Evolutionary conservation across 257 asterid species (phyloP).

Genomic region (Cinchona pubescens): DNA sequence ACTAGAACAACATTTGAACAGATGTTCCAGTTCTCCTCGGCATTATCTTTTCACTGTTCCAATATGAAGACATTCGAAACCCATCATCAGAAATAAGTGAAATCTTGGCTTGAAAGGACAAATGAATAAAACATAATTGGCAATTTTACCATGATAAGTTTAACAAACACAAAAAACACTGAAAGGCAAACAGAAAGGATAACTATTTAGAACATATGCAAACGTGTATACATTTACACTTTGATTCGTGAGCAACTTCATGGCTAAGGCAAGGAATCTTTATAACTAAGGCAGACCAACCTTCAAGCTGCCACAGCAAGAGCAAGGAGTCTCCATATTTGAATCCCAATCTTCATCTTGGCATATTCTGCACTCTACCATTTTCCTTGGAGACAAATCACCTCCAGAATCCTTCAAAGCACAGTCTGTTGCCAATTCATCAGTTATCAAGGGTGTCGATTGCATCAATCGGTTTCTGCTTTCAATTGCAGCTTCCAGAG

Average conservation of each 20-base stretch:
- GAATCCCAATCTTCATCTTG: conserved; percentile 86
- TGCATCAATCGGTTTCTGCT: conserved; percentile 49
- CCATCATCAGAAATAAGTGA: neutral
- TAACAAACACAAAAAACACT: neutral
- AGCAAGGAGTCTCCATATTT: conserved; percentile 91
- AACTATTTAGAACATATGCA: neutral
- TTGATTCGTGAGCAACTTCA: no score
- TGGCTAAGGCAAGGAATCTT: no score
- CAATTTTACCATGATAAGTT: neutral
- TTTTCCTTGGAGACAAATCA: conserved; percentile 53
- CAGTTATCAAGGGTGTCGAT: conserved; percentile 21
- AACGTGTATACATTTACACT: no score
- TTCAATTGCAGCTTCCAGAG: conserved; percentile 87
- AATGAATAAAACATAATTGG: neutral
- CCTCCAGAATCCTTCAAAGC: conserved; percentile 35
- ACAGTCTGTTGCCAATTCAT: conserved; percentile 34
- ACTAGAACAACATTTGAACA: no score
- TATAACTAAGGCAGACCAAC: conserved; percentile 34
- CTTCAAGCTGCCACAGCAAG: conserved; percentile 97
- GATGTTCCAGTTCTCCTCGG: neutral
- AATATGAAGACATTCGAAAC: neutral
- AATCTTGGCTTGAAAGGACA: neutral
- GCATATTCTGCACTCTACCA: conserved; percentile 93
- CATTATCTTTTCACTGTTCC: neutral
- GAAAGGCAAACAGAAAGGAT: neutral